phyloP scores from a whole-genome alignment of 306 rosid species.

The Sphenostylis stenocarpa region DNA sequence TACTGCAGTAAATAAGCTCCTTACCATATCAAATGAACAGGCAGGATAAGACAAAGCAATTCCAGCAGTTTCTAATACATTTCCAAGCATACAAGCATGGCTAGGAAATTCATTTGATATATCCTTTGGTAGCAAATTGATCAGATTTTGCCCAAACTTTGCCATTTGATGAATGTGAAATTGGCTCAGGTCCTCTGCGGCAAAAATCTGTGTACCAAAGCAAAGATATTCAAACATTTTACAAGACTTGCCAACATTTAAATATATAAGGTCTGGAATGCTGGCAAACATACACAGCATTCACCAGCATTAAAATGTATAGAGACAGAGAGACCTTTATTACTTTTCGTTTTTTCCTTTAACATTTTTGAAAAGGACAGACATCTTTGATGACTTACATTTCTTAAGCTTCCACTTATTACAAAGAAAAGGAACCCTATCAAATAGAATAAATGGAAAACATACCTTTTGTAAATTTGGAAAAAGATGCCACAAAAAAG shows the following conservation, averaged over 20 bases:
- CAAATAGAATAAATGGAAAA: background rate
- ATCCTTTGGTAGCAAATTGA: slow-evolving; percentile 7
- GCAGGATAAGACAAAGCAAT: background rate
- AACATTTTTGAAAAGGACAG: background rate
- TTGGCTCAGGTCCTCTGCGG: background rate
- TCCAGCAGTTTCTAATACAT: slow-evolving; percentile 5
- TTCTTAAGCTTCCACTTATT: background rate
- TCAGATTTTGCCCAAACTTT: background rate
- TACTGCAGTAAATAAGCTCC: background rate
- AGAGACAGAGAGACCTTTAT: background rate
- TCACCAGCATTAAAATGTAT: background rate
- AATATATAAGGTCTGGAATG: background rate
- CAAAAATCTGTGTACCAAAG: background rate
- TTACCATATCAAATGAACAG: slow-evolving; percentile 7
- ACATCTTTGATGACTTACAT: background rate
- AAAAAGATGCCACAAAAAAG: slow-evolving; percentile 2
- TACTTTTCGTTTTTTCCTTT: background rate
- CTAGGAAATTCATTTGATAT: slow-evolving; percentile 11
- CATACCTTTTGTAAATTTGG: background rate
- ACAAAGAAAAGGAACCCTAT: background rate
- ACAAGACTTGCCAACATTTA: background rate
- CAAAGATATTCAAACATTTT: background rate
- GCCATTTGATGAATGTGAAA: slow-evolving; percentile 9
- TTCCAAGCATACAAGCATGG: background rate
- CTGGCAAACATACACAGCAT: background rate